A percentile compares a stretch with the other conserved stretches of the same genome.
Conservation (phyloP, 306 rosid genomes). For the Prunus kanzakura region DNA sequence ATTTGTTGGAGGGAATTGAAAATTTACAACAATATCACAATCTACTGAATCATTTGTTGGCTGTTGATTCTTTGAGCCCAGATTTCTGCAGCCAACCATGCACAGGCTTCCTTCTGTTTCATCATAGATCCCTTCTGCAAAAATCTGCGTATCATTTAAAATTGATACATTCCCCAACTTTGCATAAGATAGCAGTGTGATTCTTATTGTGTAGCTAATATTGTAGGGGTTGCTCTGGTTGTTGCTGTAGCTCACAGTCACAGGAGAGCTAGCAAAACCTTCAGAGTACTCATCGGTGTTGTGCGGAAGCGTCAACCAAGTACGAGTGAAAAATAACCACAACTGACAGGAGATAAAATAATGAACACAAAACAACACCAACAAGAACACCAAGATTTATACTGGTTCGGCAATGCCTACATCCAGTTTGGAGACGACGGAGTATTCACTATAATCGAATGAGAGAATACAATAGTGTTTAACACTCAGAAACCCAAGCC, state of each 20-base stretch:
- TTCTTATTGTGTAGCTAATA: constrained; percentile 28
- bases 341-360: too few relatives aligned
- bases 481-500: too few relatives aligned
- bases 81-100: constrained; percentile 59
- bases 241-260: background rate
- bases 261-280: background rate
- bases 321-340: too few relatives aligned
- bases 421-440: too few relatives aligned
- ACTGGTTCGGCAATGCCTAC: too few relatives aligned
- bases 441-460: too few relatives aligned
- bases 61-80: constrained; percentile 1
- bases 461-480: too few relatives aligned
- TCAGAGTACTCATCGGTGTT: background rate
- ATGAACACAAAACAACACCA: too few relatives aligned
- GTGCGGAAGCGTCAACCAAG: too few relatives aligned
- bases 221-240: constrained; percentile 1
- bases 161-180: background rate
- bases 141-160: constrained; percentile 10
- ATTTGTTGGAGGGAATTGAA: constrained; percentile 44
- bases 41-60: constrained; percentile 29
- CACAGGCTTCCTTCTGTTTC: constrained; percentile 55
- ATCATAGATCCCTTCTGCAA: constrained; percentile 65
- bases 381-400: too few relatives aligned
- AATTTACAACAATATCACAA: constrained; percentile 48
- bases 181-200: background rate